These are phyloP conservation scores for Sugiyamaella neomexicana DNA, from an alignment of 1,139 yeast genomes.

Conservation along the genomic window DNA sequence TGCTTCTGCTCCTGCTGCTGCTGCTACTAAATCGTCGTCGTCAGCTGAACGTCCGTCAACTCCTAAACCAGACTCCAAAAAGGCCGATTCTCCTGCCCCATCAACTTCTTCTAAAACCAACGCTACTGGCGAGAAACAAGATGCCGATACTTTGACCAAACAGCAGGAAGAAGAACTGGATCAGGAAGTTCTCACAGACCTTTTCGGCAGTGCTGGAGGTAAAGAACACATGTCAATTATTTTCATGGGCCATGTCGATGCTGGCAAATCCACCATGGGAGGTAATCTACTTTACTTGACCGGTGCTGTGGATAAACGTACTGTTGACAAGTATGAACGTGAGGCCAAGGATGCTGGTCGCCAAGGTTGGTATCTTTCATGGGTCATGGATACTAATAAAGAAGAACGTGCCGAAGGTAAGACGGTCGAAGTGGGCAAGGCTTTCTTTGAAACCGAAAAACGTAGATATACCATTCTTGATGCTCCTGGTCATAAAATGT, in stretches of 20 bases:
- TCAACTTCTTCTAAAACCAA: neutral
- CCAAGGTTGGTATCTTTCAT: slow-evolving; percentile 98
- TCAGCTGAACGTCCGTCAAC: slow-evolving; percentile 22
- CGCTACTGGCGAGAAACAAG: slow-evolving; percentile 23
- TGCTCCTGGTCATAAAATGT: slow-evolving; percentile 99
- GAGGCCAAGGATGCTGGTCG: slow-evolving; percentile 99
- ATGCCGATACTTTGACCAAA: slow-evolving; percentile 55
- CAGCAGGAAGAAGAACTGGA: slow-evolving; percentile 88
- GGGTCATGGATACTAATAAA: slow-evolving; percentile 99
- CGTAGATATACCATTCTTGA: slow-evolving; percentile 97
- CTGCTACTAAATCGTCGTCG: no score
- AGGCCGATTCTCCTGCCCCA: slow-evolving; percentile 28
- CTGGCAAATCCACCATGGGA: slow-evolving; percentile 99
- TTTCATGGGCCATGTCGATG: slow-evolving; percentile 99
- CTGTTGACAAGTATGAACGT: slow-evolving; percentile 96
- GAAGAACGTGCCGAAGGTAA: slow-evolving; percentile 99
- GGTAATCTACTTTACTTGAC: slow-evolving; percentile 91
- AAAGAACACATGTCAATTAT: slow-evolving; percentile 95
- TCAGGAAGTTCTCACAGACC: slow-evolving; percentile 80
- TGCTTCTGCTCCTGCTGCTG: no score
- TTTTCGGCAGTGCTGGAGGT: slow-evolving; percentile 72
- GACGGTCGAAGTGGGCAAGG: slow-evolving; percentile 98
- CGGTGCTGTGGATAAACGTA: slow-evolving; percentile 97
- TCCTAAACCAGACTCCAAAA: slow-evolving; percentile 31
- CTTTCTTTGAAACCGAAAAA: slow-evolving; percentile 94